A percentile compares a stretch with the other conserved stretches of the same genome.
Evolutionary conservation across 306 rosid species (phyloP).

Genomic region (Aeschynomene evenia): DNA sequence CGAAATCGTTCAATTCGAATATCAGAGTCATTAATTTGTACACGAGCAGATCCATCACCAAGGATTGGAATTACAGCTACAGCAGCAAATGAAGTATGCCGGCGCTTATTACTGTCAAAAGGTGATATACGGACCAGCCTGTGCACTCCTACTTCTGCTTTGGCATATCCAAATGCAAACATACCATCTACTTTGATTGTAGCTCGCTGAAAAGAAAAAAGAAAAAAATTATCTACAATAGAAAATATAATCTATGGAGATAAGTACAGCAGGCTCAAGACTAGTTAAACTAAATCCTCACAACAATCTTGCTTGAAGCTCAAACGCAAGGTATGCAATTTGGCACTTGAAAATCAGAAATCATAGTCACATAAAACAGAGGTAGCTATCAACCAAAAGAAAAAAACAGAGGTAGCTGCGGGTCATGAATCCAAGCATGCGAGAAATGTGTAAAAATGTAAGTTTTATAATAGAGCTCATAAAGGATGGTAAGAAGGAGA

Average conservation of each 20-base stretch:
- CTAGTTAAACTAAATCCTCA: constrained; percentile 8
- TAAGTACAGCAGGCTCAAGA: neutral
- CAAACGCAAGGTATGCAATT: constrained; percentile 19
- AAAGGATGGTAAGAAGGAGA: constrained; percentile 51
- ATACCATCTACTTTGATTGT: constrained; percentile 94
- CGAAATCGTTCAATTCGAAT: constrained; percentile 90
- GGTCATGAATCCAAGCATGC: constrained; percentile 20
- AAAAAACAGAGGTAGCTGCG: neutral
- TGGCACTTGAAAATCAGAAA: constrained; percentile 1
- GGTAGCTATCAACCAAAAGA: too few relatives aligned
- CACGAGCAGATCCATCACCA: constrained; percentile 64
- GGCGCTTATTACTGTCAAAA: constrained; percentile 84
- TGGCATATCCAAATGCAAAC: constrained; percentile 95
- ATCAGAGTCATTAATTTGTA: constrained; percentile 90
- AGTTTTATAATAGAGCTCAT: neutral
- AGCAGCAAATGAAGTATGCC: constrained; percentile 98
- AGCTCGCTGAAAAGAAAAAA: constrained; percentile 59
- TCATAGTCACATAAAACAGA: neutral
- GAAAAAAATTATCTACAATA: constrained; percentile 11
- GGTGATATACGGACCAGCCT: constrained; percentile 95
- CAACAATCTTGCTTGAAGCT: constrained; percentile 7
- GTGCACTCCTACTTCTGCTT: constrained; percentile 97
- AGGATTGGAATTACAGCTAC: constrained; percentile 92
- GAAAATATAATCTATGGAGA: constrained; percentile 14
- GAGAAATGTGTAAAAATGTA: neutral